A percentile compares a stretch with the other conserved stretches of the same genome.
Conservation (phyloP, 2,329 filamentous ascomycete genomes). For the Xylariaceae sp. region DNA sequence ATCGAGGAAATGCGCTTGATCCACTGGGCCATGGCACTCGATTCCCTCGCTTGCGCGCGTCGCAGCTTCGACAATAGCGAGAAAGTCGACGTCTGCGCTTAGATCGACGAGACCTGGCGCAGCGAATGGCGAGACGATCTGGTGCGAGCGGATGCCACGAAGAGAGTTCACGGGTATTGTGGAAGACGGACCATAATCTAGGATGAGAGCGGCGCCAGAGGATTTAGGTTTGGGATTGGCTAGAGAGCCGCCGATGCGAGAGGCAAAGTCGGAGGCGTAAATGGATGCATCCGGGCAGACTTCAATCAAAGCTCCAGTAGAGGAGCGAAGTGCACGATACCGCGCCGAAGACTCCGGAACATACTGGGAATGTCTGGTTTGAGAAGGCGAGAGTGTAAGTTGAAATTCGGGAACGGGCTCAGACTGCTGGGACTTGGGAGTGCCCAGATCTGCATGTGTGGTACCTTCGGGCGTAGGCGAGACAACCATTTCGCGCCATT, state of each 20-base stretch:
- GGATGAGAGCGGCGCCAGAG: constrained; percentile 85
- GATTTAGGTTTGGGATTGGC: constrained; percentile 57
- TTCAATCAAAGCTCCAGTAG: constrained; percentile 73
- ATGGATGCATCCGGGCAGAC: constrained; percentile 83
- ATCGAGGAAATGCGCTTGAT: constrained; percentile 77
- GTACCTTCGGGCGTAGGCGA: constrained; percentile 60
- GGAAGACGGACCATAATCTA: constrained; percentile 84
- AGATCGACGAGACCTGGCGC: constrained; percentile 82
- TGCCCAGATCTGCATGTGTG: constrained; percentile 52
- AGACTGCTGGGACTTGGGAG: constrained; percentile 49
- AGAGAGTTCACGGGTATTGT: constrained; percentile 85
- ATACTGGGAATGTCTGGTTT: constrained; percentile 80
- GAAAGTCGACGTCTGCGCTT: constrained; percentile 91
- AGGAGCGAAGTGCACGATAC: constrained; percentile 71
- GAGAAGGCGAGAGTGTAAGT: constrained; percentile 69
- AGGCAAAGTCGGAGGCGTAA: constrained; percentile 77
- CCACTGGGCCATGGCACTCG: constrained; percentile 88
- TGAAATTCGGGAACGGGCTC: constrained; percentile 78
- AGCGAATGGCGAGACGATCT: constrained; percentile 73
- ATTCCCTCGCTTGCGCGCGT: constrained; percentile 72
- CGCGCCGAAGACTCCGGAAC: constrained; percentile 79
- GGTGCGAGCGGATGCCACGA: constrained; percentile 80
- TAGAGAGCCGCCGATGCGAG: constrained; percentile 72
- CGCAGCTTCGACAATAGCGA: constrained; percentile 78
- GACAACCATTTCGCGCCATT: constrained; percentile 84